These are phyloP conservation scores for Plasmodium reichenowi DNA, from an alignment of 169 alveolate genomes.

Conservation along the genomic window DNA sequence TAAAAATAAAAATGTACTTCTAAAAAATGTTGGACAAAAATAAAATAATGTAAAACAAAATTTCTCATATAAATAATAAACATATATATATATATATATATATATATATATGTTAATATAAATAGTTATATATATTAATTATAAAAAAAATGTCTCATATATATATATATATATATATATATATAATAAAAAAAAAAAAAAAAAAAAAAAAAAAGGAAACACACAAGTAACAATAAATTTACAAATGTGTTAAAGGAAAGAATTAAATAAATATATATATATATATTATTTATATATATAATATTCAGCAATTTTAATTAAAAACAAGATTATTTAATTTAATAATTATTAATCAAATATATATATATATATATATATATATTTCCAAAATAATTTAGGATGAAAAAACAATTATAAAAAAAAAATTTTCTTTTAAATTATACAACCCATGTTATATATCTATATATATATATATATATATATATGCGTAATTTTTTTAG, in stretches of 20 bases:
- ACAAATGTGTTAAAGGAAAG: not conserved
- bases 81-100: not conserved
- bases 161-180: conserved; percentile 5
- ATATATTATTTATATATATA: too few relatives aligned
- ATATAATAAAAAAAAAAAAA: not conserved
- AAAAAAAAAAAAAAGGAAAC: conserved; percentile 1
- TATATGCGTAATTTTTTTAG: too few relatives aligned
- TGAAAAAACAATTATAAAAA: too few relatives aligned
- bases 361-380: conserved; percentile 1
- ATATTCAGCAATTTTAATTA: too few relatives aligned
- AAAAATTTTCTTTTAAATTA: too few relatives aligned
- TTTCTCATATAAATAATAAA: conserved; percentile 13
- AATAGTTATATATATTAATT: not conserved
- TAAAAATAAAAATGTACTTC: conserved; percentile 20
- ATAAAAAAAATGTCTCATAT: not conserved
- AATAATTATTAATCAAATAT: not conserved
- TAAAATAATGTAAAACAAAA: conserved; percentile 37
- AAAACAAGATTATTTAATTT: too few relatives aligned
- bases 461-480: too few relatives aligned
- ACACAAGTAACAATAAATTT: not conserved
- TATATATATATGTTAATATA: conserved; percentile 15
- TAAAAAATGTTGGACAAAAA: conserved; percentile 38
- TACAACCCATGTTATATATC: too few relatives aligned
- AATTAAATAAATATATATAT: too few relatives aligned
- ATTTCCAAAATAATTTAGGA: not conserved